Percentiles rank a stretch among this genome's conserved stretches.
These are phyloP conservation scores for Vicia sativa DNA, from an alignment of 306 rosid genomes.

Conservation along the genomic window DNA sequence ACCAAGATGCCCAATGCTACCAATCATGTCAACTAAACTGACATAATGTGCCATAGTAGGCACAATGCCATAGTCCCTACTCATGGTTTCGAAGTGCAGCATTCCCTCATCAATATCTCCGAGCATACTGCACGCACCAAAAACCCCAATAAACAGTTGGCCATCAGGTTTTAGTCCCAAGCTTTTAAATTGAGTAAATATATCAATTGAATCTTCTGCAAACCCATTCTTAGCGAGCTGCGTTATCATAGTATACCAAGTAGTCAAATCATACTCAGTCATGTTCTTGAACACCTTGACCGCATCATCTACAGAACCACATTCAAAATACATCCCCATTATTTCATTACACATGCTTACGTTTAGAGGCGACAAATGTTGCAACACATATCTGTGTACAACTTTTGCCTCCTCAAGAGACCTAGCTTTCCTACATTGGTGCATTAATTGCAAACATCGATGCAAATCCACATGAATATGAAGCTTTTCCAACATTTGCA, in stretches of 20 bases:
- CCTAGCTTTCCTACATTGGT: slow-evolving; percentile 59
- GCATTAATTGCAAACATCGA: slow-evolving; percentile 18
- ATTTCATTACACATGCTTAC: slow-evolving; percentile 64
- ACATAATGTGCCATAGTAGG: slow-evolving; percentile 64
- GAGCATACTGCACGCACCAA: slow-evolving; percentile 59
- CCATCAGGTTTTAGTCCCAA: slow-evolving; percentile 72
- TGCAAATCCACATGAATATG: slow-evolving; percentile 15
- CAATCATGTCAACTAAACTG: slow-evolving; percentile 21
- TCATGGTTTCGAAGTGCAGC: slow-evolving; percentile 70
- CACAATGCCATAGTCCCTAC: slow-evolving; percentile 59
- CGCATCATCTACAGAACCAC: slow-evolving; percentile 81
- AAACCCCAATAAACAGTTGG: slow-evolving; percentile 64
- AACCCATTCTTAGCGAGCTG: slow-evolving; percentile 17
- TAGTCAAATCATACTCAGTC: slow-evolving; percentile 18
- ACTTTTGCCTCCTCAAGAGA: slow-evolving; percentile 68
- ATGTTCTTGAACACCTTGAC: slow-evolving; percentile 55
- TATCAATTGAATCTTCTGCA: slow-evolving; percentile 22
- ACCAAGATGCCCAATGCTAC: slow-evolving; percentile 20
- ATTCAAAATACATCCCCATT: slow-evolving; percentile 72
- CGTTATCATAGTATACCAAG: slow-evolving; percentile 19
- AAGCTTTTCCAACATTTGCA: slow-evolving; percentile 25
- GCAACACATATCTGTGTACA: slow-evolving; percentile 51
- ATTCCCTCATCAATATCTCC: slow-evolving; percentile 71
- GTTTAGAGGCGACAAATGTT: slow-evolving; percentile 51
- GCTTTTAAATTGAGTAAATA: slow-evolving; percentile 65